These are phyloP conservation scores for Sporisorium graminicola DNA, from an alignment of 1,284 basidiomycete genomes.

Conservation along the genomic window DNA sequence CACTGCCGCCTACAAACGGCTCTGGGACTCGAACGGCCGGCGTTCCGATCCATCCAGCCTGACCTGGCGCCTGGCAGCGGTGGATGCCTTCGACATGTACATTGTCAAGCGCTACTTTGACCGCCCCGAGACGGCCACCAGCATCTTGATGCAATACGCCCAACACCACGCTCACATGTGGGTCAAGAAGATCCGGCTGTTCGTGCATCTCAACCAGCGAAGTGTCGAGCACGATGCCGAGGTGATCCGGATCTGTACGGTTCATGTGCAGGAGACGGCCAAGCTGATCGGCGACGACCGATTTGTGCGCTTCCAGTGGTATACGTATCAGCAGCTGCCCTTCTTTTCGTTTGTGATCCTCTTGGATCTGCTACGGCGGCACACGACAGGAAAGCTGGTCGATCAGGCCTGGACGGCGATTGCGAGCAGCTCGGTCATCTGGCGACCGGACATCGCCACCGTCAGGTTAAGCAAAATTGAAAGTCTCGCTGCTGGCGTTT, in stretches of 20 bases:
- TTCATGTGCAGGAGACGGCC: constrained; percentile 12
- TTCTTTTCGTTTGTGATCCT: constrained; percentile 25
- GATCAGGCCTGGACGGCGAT: constrained; percentile 17
- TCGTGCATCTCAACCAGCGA: constrained; percentile 22
- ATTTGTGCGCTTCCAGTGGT: constrained; percentile 20
- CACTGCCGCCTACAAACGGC: background rate
- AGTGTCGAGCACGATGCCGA: constrained; percentile 13
- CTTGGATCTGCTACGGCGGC: constrained; percentile 19
- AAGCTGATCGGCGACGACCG: constrained; percentile 1
- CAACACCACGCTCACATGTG: constrained; percentile 17
- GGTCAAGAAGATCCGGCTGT: constrained; percentile 11
- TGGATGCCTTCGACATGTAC: constrained; percentile 11
- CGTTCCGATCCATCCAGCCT: background rate
- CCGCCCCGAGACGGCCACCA: constrained; percentile 7
- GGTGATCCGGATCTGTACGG: constrained; percentile 6
- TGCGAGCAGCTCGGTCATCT: constrained; percentile 13
- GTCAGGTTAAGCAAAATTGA: background rate
- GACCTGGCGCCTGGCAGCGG: constrained; percentile 2
- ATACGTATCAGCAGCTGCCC: constrained; percentile 17
- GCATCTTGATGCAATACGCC: constrained; percentile 5
- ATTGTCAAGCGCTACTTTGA: constrained; percentile 17
- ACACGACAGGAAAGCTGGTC: constrained; percentile 10
- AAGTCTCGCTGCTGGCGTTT: background rate
- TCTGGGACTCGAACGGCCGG: background rate
- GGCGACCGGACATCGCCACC: constrained; percentile 13